A percentile compares a stretch with the other conserved stretches of the same genome.
phyloP scores from a whole-genome alignment of 2,329 filamentous ascomycete genomes.

The Pyrenochaeta sp. region DNA sequence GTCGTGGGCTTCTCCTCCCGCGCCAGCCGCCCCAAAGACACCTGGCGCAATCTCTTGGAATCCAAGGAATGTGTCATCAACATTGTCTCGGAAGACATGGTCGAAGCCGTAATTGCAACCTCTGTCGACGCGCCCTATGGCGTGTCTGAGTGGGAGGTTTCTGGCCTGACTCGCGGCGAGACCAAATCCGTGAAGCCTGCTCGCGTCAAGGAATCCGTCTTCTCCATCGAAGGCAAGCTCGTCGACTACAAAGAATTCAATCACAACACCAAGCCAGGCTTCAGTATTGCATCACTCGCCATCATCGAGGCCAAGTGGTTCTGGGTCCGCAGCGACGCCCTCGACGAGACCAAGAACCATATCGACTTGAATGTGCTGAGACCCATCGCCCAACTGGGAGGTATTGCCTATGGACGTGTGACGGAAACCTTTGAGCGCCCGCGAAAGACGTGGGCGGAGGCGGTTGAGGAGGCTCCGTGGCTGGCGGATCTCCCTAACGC shows the following conservation, averaged over 20 bases:
- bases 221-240: conserved; percentile 78
- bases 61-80: conserved; percentile 64
- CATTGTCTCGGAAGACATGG: conserved; percentile 78
- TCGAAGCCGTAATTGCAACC: conserved; percentile 82
- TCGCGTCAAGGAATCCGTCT: conserved; percentile 78
- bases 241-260: conserved; percentile 73
- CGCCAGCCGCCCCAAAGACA: conserved; percentile 19
- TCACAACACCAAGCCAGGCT: conserved; percentile 74
- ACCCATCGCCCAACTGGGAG: conserved; percentile 78
- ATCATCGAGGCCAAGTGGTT: conserved; percentile 83
- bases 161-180: conserved; percentile 74
- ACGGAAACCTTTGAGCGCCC: conserved; percentile 17
- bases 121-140: conserved; percentile 78
- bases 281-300: conserved; percentile 63
- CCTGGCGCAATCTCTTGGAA: conserved; percentile 25
- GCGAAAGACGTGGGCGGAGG: conserved; percentile 10
- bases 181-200: conserved; percentile 69
- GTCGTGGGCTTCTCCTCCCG: conserved; percentile 24
- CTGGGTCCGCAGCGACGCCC: conserved; percentile 83
- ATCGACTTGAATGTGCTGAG: conserved; percentile 74
- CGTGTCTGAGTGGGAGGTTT: conserved; percentile 76
- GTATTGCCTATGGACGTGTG: conserved; percentile 73
- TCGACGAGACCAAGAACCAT: conserved; percentile 74
- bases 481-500: too few relatives aligned
- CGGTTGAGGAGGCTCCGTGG: too few relatives aligned